These are phyloP conservation scores for Diaporthe citriasiana DNA, from an alignment of 2,329 filamentous ascomycete species.

Conservation along the genomic window DNA sequence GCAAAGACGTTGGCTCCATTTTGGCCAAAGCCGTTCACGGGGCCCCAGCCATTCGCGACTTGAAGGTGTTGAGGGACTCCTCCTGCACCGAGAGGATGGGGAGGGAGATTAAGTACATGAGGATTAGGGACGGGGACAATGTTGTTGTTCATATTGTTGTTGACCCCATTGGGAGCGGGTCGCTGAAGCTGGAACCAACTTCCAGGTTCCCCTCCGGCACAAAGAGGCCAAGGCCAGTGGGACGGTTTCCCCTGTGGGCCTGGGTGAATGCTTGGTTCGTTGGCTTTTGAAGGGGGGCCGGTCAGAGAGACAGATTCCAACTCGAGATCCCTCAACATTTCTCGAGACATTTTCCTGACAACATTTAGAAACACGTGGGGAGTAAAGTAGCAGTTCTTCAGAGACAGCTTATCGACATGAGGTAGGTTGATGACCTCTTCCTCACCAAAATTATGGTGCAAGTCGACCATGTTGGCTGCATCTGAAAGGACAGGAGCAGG, in stretches of 20 bases:
- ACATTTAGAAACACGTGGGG: slow-evolving; percentile 69
- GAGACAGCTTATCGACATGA: slow-evolving; percentile 69
- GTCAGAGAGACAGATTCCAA: slow-evolving; percentile 77
- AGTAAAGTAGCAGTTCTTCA: slow-evolving; percentile 79
- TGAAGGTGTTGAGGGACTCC: not conserved
- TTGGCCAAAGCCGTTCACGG: not conserved
- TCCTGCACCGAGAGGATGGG: not conserved
- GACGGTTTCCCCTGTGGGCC: slow-evolving; percentile 20
- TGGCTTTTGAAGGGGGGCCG: slow-evolving; percentile 54
- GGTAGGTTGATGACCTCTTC: slow-evolving; percentile 66
- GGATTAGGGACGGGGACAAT: not conserved
- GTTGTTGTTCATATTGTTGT: slow-evolving; percentile 11
- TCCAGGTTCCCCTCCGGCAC: slow-evolving; percentile 40
- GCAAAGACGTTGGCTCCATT: not conserved
- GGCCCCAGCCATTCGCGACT: not conserved
- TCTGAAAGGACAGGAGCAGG: slow-evolving; percentile 69
- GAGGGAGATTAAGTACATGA: not conserved
- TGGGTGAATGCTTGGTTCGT: slow-evolving; percentile 36
- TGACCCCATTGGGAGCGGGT: not conserved
- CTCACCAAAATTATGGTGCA: slow-evolving; percentile 45
- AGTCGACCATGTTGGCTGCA: slow-evolving; percentile 48
- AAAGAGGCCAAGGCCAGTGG: slow-evolving; percentile 45
- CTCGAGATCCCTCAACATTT: slow-evolving; percentile 65
- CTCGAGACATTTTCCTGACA: slow-evolving; percentile 61
- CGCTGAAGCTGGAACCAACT: slow-evolving; percentile 38